These are phyloP conservation scores for Botrytis medusae DNA, from an alignment of 2,329 filamentous ascomycete species.

Conservation along the genomic window DNA sequence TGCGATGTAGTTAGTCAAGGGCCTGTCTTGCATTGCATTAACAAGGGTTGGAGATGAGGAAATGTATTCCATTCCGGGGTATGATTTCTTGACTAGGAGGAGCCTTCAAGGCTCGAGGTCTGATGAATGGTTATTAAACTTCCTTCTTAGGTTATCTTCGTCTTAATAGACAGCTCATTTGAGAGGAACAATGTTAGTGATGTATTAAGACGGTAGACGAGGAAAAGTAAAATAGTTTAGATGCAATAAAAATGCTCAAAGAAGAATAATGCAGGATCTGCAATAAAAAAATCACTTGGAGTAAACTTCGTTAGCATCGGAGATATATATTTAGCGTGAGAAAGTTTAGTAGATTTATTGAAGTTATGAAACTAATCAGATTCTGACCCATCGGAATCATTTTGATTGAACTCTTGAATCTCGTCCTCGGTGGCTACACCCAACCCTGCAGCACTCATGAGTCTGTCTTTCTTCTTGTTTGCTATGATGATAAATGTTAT, in stretches of 20 bases:
- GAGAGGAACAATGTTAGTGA: not conserved
- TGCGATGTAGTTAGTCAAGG: not conserved
- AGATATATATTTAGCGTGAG: not conserved
- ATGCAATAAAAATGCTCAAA: too few relatives aligned
- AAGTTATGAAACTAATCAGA: not conserved
- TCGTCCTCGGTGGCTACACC: constrained; percentile 61
- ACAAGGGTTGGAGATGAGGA: not conserved
- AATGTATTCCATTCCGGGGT: not conserved
- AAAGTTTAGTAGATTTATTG: not conserved
- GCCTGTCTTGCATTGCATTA: not conserved
- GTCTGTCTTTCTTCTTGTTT: constrained; percentile 65
- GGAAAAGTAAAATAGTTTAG: not conserved
- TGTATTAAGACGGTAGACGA: too few relatives aligned
- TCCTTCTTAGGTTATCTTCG: not conserved
- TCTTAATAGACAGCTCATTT: not conserved
- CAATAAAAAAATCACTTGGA: not conserved
- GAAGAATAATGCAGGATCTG: not conserved
- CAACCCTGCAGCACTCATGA: constrained; percentile 66
- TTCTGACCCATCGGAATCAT: constrained; percentile 24
- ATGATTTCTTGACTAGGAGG: too few relatives aligned
- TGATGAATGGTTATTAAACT: not conserved
- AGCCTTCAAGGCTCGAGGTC: not conserved
- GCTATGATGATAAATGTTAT: constrained; percentile 44
- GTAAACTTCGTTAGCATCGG: not conserved
- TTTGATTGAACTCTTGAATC: constrained; percentile 49